Evolutionary conservation across 805 yeast species (phyloP).

Genomic region (Saturnispora saitoi): DNA sequence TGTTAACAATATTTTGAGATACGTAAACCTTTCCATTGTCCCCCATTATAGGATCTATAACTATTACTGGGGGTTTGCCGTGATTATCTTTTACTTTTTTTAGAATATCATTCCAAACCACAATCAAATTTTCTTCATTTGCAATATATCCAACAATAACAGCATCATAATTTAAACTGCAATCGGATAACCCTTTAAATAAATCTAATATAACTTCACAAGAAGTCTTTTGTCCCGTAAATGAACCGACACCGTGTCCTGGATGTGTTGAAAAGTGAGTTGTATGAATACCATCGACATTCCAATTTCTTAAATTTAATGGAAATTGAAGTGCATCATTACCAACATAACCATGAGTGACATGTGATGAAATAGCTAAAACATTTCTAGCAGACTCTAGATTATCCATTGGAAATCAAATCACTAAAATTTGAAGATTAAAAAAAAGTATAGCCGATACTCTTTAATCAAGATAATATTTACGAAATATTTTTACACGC

Average conservation of each 20-base stretch:
- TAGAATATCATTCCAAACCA: slow-evolving; percentile 31
- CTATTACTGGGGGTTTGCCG: slow-evolving; percentile 36
- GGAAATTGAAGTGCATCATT: slow-evolving; percentile 89
- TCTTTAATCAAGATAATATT: background rate
- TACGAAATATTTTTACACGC: background rate
- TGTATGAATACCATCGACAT: slow-evolving; percentile 82
- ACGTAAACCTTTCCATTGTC: slow-evolving; percentile 84
- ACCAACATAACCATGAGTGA: slow-evolving; percentile 93
- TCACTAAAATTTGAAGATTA: background rate
- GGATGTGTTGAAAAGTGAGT: slow-evolving; percentile 90
- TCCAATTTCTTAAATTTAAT: slow-evolving; percentile 81
- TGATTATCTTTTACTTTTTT: slow-evolving; percentile 14
- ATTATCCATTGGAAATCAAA: background rate
- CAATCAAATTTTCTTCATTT: slow-evolving; percentile 43
- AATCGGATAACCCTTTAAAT: slow-evolving; percentile 45
- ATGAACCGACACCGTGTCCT: slow-evolving; percentile 55
- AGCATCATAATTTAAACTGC: slow-evolving; percentile 49
- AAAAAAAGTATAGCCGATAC: background rate
- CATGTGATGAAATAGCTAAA: slow-evolving; percentile 77
- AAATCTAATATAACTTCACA: slow-evolving; percentile 41
- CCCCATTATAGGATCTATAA: slow-evolving; percentile 88
- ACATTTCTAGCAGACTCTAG: slow-evolving; percentile 19
- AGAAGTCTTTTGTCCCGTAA: slow-evolving; percentile 48
- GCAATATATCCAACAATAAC: slow-evolving; percentile 79
- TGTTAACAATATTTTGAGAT: slow-evolving; percentile 42